Base-by-base conservation (phyloP, 2,329 filamentous ascomycete genomes). In the Penicillium palitans region DNA sequence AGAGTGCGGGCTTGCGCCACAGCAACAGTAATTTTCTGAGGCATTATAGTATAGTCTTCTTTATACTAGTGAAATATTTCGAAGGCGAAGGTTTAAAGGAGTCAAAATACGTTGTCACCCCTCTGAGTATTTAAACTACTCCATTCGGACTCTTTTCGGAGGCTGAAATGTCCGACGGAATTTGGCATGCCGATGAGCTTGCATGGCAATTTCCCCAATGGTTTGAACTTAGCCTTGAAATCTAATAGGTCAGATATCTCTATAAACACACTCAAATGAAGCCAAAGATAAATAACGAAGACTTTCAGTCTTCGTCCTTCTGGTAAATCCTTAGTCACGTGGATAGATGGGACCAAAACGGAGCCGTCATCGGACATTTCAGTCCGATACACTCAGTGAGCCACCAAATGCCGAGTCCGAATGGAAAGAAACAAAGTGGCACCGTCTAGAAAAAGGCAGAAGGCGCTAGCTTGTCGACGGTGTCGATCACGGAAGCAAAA, bases 1-100 rank as follows among this genome's bases (percentile, higher is more conserved):
- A 73, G 75, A 13, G 79, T 81, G 64, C 77, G 77, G 47, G 78
- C 75, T 67, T 81, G 79, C 33, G 78, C 75, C 58, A 81, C 76
- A n/a, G 75, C 78, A 44, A 80, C 71, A 6, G 71, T 80, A 55
- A 80, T 42, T 41, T 62, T 64, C 19, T 64, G 57, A 31, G 60
- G 52, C 61, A 64, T 64, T 25, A 12, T 42, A 24, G 15, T 7
- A 8, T 9, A 12, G 7, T 19, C 4, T 15, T 33, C 9, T 29
- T 24, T 24, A 1, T 19, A 19, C 44, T 19, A 9, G 35, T 6
- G 9, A 21, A 35, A 17, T 42, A 5, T 19, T 10, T 21, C 1
- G 24, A 51, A n/a, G 27, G 33, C 15, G 12, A 41, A 31, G 17
- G 19, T 17, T 27, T 9, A n/a, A 29, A 44, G 4, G 37, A n/a